Base-by-base conservation (phyloP, 2,329 filamentous ascomycete genomes). In the Talaromyces sp. region DNA sequence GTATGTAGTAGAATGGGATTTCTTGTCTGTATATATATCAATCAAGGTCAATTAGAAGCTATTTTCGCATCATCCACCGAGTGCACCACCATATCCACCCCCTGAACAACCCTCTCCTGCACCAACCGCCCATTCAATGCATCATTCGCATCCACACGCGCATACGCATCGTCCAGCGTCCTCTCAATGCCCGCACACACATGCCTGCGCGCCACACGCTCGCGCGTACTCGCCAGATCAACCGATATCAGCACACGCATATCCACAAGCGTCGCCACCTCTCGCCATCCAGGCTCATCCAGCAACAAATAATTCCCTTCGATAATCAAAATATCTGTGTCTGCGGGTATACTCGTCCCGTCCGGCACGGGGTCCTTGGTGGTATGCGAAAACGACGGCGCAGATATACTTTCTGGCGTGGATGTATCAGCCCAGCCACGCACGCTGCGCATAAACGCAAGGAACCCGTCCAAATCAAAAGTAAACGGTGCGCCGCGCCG, bases 241-340 rank as follows among this genome's bases (percentile, higher is more conserved):
- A 78, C 73, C 31, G 75, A 68, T 0, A 81, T 72, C 21, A 80
- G 75, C 64, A 77, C 75, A 1, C 71, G 70, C n/a, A 77, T 74
- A 58, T 81, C 78, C 2, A 77, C 73, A 4, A 77, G 27, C 0
- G 49, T 41, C 2, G 69, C 65, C 24, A 80, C 70, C 26, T 71
- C 68, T 6, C 64, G 62, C 77, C 73, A 78, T 2, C 59, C 63
- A 0, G 67, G 66, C 46, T 69, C 50, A 21, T 65, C 61, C 10
- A 72, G 66, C 3, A 74, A 65, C 1, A 70, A 46, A 27, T 70
- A 71, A 27, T 71, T 70, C 3, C 67, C 67, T 55, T 71, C 69
- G 1, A 71, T 41, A 4, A 71, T 64, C 6, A 70, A 24, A 24
- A 70, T 64, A 3, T 60, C 64, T 0, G 63, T 51, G 41, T 69